These are phyloP conservation scores for Melaleuca alternifolia DNA, from an alignment of 345 rosid genomes.

Conservation along the genomic window DNA sequence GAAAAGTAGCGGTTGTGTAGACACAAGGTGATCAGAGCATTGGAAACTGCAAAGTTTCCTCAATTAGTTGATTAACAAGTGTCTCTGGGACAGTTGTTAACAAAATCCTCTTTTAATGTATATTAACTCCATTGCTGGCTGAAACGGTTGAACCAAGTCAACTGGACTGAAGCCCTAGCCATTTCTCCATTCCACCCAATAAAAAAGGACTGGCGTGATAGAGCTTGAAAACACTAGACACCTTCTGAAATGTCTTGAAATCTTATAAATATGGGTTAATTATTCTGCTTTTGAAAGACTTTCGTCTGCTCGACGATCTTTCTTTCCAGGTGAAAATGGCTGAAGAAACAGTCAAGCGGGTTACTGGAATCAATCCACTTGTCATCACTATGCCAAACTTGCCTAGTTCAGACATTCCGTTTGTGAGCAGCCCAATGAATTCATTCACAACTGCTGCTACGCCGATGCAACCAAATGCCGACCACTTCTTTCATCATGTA, in stretches of 20 bases:
- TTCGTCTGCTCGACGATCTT: neutral
- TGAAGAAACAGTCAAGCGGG: constrained; percentile 88
- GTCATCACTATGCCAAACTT: constrained; percentile 45
- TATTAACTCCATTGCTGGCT: neutral
- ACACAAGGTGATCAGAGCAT: neutral
- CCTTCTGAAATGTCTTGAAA: neutral
- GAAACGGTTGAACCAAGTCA: neutral
- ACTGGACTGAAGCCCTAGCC: neutral
- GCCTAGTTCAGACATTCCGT: constrained; percentile 30
- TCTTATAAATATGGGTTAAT: neutral
- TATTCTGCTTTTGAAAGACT: neutral
- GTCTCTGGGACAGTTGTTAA: neutral
- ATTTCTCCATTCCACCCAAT: neutral
- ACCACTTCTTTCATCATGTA: constrained; percentile 32
- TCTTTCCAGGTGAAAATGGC: constrained; percentile 89
- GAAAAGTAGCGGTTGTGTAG: neutral
- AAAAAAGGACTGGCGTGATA: neutral
- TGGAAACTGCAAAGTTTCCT: neutral
- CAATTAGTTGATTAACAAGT: neutral
- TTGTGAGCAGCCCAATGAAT: constrained; percentile 17
- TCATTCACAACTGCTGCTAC: constrained; percentile 8
- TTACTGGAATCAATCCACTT: constrained; percentile 76
- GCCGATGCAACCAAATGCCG: constrained; percentile 23
- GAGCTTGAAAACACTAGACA: neutral
- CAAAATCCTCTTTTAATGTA: neutral